Evolutionary conservation across 345 rosid genomes (phyloP).

Genomic region (Conringia planisiliqua): DNA sequence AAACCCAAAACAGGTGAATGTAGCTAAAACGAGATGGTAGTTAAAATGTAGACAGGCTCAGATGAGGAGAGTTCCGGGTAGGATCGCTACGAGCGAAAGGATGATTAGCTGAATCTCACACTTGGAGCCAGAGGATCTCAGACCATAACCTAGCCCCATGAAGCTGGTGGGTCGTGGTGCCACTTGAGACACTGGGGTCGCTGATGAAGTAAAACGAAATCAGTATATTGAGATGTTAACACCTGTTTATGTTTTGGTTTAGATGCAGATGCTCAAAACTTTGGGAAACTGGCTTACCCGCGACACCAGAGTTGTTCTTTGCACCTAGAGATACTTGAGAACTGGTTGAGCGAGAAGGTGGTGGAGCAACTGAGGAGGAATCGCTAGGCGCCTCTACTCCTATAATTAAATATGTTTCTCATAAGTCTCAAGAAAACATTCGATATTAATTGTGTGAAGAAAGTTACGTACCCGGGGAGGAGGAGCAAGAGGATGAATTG

Average conservation of each 20-base stretch:
- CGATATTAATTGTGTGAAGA: background rate
- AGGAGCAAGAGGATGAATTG: conserved; percentile 51
- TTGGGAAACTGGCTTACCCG: conserved; percentile 35
- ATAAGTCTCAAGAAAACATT: background rate
- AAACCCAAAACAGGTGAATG: background rate
- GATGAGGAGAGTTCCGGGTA: conserved; percentile 20
- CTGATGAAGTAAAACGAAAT: conserved; percentile 26
- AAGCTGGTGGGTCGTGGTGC: conserved; percentile 46
- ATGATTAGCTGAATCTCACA: conserved; percentile 19
- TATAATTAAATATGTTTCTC: background rate
- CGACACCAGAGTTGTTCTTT: conserved; percentile 40
- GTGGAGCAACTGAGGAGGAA: conserved; percentile 40
- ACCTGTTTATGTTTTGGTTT: conserved; percentile 1
- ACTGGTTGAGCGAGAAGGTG: conserved; percentile 35
- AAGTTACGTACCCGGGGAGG: conserved; percentile 26
- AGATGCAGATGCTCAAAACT: background rate
- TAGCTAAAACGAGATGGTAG: background rate
- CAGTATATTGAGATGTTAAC: background rate
- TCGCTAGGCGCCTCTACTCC: conserved; percentile 33
- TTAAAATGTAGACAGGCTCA: conserved; percentile 1
- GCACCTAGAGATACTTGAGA: conserved; percentile 45
- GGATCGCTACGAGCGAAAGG: conserved; percentile 30
- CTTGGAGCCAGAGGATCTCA: conserved; percentile 33
- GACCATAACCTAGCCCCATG: conserved; percentile 41
- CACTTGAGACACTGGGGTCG: conserved; percentile 44